Evolutionary conservation across 257 asterid genomes (phyloP).

Genomic region (Plantago major): DNA sequence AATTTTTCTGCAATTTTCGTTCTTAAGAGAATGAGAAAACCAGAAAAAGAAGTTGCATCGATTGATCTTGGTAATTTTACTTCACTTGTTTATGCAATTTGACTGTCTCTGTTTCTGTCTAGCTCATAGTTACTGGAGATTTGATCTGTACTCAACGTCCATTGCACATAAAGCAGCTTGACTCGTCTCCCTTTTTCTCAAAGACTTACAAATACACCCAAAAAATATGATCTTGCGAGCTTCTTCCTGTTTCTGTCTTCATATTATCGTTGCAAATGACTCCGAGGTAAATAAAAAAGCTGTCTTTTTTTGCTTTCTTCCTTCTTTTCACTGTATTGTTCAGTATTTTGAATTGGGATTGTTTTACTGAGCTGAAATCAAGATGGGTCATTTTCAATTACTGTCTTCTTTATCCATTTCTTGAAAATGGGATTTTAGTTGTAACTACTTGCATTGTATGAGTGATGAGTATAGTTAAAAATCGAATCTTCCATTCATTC

Average conservation of each 20-base stretch:
- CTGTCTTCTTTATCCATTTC: neutral
- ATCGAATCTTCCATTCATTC: too few relatives aligned
- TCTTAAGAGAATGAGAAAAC: too few relatives aligned
- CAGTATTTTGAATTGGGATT: neutral
- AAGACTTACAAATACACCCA: neutral
- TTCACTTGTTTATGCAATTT: neutral
- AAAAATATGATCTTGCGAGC: neutral
- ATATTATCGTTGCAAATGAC: conserved; percentile 4
- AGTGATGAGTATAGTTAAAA: neutral
- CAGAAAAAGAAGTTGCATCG: neutral
- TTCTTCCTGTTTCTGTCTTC: conserved; percentile 7
- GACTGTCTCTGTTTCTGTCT: neutral
- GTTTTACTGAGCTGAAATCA: neutral
- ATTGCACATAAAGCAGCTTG: conserved; percentile 5
- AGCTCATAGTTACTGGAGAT: too few relatives aligned
- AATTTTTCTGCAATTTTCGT: neutral
- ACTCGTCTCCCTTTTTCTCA: neutral
- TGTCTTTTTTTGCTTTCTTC: neutral
- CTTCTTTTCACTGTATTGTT: neutral
- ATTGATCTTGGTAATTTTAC: neutral
- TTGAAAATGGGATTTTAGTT: neutral
- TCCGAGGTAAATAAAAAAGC: conserved; percentile 5
- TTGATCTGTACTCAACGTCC: neutral
- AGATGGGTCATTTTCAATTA: neutral
- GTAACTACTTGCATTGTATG: neutral